phyloP scores from a whole-genome alignment of 202 grass and related monocot species.

The Carex arenaria region DNA sequence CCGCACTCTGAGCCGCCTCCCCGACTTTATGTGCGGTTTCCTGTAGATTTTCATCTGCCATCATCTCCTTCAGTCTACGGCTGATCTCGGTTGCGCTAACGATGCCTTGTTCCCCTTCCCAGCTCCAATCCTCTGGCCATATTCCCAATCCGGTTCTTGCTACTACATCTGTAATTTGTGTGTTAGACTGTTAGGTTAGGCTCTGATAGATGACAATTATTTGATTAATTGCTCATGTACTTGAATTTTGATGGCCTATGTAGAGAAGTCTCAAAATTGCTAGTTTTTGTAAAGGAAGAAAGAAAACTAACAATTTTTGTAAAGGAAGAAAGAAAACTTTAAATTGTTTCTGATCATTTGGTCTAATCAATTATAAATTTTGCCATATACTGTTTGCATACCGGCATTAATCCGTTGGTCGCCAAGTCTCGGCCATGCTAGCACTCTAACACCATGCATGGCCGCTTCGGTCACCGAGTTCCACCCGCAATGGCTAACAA shows the following conservation, averaged over 20 bases:
- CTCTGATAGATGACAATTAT: neutral
- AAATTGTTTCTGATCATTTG: neutral
- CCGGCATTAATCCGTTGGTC: constrained; percentile 58
- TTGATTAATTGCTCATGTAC: neutral
- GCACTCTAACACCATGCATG: neutral
- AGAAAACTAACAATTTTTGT: too few species aligned
- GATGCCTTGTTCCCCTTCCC: constrained; percentile 38
- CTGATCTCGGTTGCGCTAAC: constrained; percentile 13
- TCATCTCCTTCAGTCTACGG: constrained; percentile 34
- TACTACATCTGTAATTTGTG: constrained; percentile 34
- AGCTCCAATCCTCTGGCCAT: constrained; percentile 46
- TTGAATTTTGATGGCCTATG: neutral
- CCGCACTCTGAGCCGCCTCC: neutral
- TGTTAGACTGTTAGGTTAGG: neutral
- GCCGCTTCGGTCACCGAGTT: constrained; percentile 43
- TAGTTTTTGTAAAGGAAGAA: too few species aligned
- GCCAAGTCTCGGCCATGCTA: constrained; percentile 44
- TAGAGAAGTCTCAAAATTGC: neutral
- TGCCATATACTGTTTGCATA: neutral
- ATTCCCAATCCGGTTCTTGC: constrained; percentile 26
- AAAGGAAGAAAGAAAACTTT: too few species aligned
- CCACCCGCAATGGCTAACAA: constrained; percentile 66
- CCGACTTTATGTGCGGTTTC: neutral
- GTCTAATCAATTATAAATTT: neutral
- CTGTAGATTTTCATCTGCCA: constrained; percentile 20